phyloP scores from a whole-genome alignment of 2,329 filamentous ascomycete genomes.

The Shiraia sp. region DNA sequence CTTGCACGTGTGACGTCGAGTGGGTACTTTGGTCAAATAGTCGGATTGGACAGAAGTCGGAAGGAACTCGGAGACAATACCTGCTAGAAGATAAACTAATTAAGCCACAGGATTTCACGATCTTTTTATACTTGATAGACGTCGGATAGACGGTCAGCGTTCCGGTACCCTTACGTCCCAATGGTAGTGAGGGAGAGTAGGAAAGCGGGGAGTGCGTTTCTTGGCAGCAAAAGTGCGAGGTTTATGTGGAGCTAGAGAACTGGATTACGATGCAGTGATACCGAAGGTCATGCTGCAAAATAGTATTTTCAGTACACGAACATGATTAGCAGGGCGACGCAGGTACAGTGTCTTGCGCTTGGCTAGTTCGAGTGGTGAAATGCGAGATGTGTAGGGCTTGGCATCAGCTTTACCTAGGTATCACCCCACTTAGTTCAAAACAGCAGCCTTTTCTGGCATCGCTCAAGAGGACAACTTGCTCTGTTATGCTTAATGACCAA shows the following conservation, averaged over 20 bases:
- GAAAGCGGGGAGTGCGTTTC: constrained; percentile 28
- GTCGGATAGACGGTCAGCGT: constrained; percentile 7
- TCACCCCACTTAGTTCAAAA: background rate
- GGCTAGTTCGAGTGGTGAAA: constrained; percentile 8
- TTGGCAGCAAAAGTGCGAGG: constrained; percentile 23
- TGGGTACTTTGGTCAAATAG: constrained; percentile 9
- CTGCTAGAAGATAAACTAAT: too few relatives aligned
- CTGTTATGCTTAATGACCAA: background rate
- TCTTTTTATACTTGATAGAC: constrained; percentile 5
- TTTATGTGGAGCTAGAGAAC: background rate
- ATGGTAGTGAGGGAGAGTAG: constrained; percentile 8
- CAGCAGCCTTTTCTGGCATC: background rate
- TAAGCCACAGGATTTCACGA: background rate
- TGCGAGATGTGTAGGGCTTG: constrained; percentile 17
- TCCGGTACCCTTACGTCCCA: background rate
- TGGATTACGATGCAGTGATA: background rate
- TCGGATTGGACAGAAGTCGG: constrained; percentile 6
- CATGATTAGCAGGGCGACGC: background rate
- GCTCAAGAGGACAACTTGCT: too few relatives aligned
- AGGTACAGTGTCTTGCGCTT: constrained; percentile 1
- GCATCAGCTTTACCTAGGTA: constrained; percentile 2
- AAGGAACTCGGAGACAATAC: too few relatives aligned
- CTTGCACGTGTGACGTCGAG: too few relatives aligned
- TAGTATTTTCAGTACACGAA: constrained; percentile 1
- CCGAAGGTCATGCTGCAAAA: constrained; percentile 8